phyloP scores from a whole-genome alignment of 176 grass and related monocot genomes.

The Typha latifolia region DNA sequence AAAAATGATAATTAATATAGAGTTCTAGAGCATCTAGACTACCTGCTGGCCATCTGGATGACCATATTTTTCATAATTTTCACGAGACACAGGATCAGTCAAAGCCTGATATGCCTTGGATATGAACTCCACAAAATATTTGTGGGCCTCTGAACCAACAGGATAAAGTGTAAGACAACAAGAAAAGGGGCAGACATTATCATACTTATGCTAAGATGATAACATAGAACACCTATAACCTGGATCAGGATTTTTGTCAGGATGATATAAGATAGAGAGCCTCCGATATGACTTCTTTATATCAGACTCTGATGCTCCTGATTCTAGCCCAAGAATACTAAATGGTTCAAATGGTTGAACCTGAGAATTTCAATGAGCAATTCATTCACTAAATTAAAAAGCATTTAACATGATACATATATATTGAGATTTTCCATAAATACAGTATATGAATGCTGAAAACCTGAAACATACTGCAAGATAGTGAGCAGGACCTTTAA shows the following conservation, averaged over 20 bases:
- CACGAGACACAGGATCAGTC: slow-evolving; percentile 87
- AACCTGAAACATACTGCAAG: no score
- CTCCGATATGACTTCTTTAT: slow-evolving; percentile 94
- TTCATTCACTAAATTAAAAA: neutral
- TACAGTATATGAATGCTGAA: no score
- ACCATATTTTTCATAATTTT: slow-evolving; percentile 99
- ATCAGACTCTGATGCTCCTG: slow-evolving; percentile 70
- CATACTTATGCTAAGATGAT: neutral
- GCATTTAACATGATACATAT: no score
- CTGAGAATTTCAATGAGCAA: slow-evolving; percentile 28
- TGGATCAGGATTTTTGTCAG: slow-evolving; percentile 99
- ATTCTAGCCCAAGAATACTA: slow-evolving; percentile 88
- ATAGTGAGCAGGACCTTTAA: no score
- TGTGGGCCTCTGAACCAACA: slow-evolving; percentile 81
- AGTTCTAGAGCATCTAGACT: slow-evolving; percentile 5
- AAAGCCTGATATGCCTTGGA: slow-evolving; percentile 98
- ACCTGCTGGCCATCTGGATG: slow-evolving; percentile 98
- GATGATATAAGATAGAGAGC: slow-evolving; percentile 94
- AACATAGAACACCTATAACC: slow-evolving; percentile 25
- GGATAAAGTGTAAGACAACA: slow-evolving; percentile 14
- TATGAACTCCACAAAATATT: slow-evolving; percentile 92
- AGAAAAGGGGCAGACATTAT: neutral
- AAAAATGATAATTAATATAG: no score
- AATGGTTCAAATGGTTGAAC: slow-evolving; percentile 93
- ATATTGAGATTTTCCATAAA: no score